These are phyloP conservation scores for Gaultheria prostrata DNA, from an alignment of 148 eudicot genomes.

Conservation along the genomic window DNA sequence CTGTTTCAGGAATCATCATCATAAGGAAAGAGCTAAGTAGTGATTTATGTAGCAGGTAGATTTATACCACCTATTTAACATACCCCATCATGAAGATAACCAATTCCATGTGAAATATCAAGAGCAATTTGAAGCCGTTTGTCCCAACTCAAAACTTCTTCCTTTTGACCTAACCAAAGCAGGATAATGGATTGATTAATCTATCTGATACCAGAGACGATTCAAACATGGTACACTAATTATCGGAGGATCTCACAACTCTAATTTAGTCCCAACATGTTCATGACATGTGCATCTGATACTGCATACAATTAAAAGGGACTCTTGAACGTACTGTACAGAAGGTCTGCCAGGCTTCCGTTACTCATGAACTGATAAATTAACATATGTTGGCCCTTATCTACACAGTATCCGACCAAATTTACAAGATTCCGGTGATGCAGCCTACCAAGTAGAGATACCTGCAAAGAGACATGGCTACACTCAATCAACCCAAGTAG, in stretches of 20 bases:
- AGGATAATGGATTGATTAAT: conserved; percentile 9
- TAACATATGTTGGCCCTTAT: conserved; percentile 88
- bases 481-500: background rate
- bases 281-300: background rate
- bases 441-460: conserved; percentile 85
- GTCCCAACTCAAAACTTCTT: conserved; percentile 72
- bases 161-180: conserved; percentile 45
- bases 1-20: conserved; percentile 47
- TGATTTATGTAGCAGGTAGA: background rate
- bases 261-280: background rate
- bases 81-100: conserved; percentile 99
- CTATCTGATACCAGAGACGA: background rate
- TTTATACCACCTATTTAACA: conserved; percentile 16
- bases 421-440: conserved; percentile 98
- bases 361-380: conserved; percentile 95
- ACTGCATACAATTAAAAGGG: background rate
- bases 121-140: conserved; percentile 87
- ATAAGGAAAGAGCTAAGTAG: background rate
- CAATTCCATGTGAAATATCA: conserved; percentile 95
- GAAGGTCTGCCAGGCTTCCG: conserved; percentile 81
- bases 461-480: conserved; percentile 45
- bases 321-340: conserved; percentile 56
- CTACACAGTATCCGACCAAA: conserved; percentile 96
- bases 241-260: background rate
- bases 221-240: background rate